Percentiles rank a stretch among this genome's conserved stretches.
Conservation (phyloP, 306 rosid species). For the Inga laurina region DNA sequence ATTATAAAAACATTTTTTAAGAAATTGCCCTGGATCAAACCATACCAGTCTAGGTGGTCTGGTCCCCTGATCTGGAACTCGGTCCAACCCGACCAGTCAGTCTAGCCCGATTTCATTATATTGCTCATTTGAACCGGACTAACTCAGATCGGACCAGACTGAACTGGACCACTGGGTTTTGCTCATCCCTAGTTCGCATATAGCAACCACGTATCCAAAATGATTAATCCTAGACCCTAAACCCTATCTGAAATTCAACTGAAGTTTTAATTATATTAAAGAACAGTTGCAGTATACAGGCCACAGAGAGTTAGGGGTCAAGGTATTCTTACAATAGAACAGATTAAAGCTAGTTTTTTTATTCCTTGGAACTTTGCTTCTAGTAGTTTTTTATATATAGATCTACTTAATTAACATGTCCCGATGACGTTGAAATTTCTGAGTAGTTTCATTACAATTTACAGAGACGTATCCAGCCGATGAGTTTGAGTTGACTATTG, state of each 20-base stretch:
- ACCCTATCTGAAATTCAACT: background rate
- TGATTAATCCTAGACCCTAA: background rate
- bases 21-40: no score
- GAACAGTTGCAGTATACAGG: no score
- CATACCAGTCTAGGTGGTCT: no score
- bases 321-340: background rate
- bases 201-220: background rate
- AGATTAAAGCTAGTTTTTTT: background rate
- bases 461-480: background rate
- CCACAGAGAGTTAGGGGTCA: background rate
- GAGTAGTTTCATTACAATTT: background rate
- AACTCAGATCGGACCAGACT: no score
- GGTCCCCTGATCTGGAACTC: no score
- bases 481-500: conserved; percentile 9
- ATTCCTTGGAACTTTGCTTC: background rate
- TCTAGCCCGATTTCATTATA: no score
- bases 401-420: background rate
- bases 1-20: no score
- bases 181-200: background rate
- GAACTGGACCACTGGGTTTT: no score
- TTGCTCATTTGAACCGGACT: no score
- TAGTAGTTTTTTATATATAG: background rate
- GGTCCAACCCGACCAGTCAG: no score
- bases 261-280: background rate
- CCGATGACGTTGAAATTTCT: background rate